Base-by-base conservation (phyloP, 495 filamentous ascomycete genomes). In the Penicillium antarcticum region DNA sequence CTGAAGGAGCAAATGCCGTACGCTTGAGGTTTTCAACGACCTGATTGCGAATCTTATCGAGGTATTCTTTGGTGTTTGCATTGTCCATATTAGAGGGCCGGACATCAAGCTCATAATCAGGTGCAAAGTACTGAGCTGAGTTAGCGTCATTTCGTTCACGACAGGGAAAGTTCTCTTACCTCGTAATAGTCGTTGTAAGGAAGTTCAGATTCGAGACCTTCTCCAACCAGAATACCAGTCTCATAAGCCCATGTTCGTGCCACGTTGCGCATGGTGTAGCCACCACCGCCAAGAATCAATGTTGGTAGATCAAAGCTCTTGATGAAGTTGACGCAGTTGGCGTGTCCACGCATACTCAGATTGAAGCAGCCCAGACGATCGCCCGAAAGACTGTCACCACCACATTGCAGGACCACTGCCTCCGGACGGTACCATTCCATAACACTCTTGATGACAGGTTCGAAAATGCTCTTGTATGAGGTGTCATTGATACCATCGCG, bases 171-270 rank as follows among this genome's bases (percentile, higher is more conserved):
- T 12, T 16, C 21, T 65, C 78, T 69, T 79, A 94, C 91, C 72
- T 97, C 92, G 67, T 99, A 99, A 66, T 97, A 99, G 61, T 99
- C 94, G 48, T 96, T 97, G 66, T 88, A 99, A 1, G 94, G 94
- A n/a, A 99, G 76, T 2, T 89, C 84, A 1, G 87, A 78, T 12
- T 80, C 79, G 73, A 99, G 86, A 42, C 85, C 79, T 21, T 89
- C 80, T 29, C 88, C 89, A 13, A 97, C 89, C 16, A 97, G 81
- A 26, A 89, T 78, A 52, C 95, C 95, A 5, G 94, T 97, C 67
- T 99, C 94, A 64, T 84, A 97, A 5, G 94, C 92, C 94, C 94
- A 99, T 5, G 94, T 96, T 48, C 95, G 86, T 17, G 92, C 89
- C 24, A 99, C 94, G 53, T 99, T 99, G 23, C 94, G 84, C 94